Base-by-base conservation (phyloP, 2,329 filamentous ascomycete genomes). In the Talaromyces sp. region DNA sequence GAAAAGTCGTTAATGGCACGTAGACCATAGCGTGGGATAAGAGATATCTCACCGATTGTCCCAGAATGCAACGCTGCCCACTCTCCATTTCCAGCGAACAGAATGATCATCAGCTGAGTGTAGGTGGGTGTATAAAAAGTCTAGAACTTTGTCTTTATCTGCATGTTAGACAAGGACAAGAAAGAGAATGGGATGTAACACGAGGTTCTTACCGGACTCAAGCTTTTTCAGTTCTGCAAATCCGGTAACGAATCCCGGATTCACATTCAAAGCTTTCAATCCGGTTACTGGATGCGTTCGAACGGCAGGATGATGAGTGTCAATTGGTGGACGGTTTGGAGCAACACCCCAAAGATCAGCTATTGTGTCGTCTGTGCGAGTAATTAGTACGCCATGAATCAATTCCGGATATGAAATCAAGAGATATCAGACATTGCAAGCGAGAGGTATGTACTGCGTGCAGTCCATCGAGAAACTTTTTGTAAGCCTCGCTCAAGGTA, bases 21-120 rank as follows among this genome's bases (percentile, higher is more conserved):
- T 22, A 22, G 2, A 22, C 22, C 22, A 22, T 22, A 22, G 22
- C 22, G 22, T 22, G 22, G 22, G 22, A 22, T 22, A 2, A 22
- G 22, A 22, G 22, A 22, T 22, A 22, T 22, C 22, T 22, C 61
- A 24, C 1, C 61, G 50, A 31, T 63, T 63, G 19, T 63, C 61
- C 61, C 61, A 63, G 13, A 63, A 16, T 7, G 61, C 61, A 1
- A 58, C 50, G 31, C 61, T 63, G 22, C 61, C 61, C 22, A 52
- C 61, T 41, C 48, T 41, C 61, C 61, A 63, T 11, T 63, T 50
- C 61, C 61, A 63, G 37, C 61, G 61, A 0, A 63, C 61, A 9
- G 50, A 57, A 9, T 57, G 19, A n/a, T 63, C 61, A 19, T 63
- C 61, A 1, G 61, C 61, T 6, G 61, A 48, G 39, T 63, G 61